These are phyloP conservation scores for Amphibolis antarctica DNA, from an alignment of 106 monocot species.

Conservation along the genomic window DNA sequence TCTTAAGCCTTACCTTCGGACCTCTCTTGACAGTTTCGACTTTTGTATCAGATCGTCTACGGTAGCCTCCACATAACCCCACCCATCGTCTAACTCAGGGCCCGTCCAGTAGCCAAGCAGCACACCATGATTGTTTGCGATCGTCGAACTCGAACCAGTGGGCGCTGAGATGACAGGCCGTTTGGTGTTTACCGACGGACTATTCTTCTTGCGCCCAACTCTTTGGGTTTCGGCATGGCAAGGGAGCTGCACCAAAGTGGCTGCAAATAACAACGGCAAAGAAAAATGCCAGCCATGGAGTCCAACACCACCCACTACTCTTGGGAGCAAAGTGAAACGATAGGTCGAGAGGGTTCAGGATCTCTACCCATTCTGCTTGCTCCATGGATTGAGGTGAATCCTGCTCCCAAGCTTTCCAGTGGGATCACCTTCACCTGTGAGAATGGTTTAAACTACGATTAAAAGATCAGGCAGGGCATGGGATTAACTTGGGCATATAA, in stretches of 20 bases:
- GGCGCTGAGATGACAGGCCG: not conserved
- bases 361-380: not conserved
- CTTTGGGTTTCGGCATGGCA: too few relatives aligned
- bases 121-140: not conserved
- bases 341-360: too few relatives aligned
- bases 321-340: too few relatives aligned
- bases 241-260: not conserved
- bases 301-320: not conserved
- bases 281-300: not conserved
- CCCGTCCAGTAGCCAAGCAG: conserved; percentile 69
- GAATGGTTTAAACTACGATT: not conserved
- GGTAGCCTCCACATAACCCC: conserved; percentile 58
- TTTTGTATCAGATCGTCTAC: too few relatives aligned
- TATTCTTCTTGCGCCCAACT: not conserved
- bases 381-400: not conserved
- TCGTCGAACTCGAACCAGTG: not conserved
- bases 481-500: too few relatives aligned
- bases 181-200: not conserved
- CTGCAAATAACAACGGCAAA: not conserved
- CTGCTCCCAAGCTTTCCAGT: not conserved
- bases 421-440: conserved; percentile 1
- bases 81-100: conserved; percentile 64
- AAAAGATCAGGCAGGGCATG: too few relatives aligned
- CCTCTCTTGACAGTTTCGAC: too few relatives aligned
- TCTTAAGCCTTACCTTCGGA: too few relatives aligned